Conservation (phyloP, 192 early-diverging fungal species). For the Backusella psychrophila region DNA sequence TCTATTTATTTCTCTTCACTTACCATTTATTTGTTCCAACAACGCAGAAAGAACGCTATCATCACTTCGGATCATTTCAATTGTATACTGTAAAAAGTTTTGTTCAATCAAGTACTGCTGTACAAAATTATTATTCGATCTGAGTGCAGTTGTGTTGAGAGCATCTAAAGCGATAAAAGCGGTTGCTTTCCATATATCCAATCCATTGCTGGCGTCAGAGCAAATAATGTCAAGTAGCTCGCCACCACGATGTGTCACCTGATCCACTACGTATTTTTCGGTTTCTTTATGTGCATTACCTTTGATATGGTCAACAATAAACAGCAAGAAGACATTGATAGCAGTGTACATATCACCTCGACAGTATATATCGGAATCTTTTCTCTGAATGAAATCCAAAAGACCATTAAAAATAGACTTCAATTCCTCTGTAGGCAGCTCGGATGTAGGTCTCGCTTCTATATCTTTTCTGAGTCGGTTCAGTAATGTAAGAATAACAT, state of each 20-base stretch:
- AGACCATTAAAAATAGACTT: conserved; percentile 7
- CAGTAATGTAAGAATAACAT: conserved; percentile 56
- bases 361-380: conserved; percentile 6
- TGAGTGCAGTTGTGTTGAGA: conserved; percentile 33
- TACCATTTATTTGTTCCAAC: conserved; percentile 7
- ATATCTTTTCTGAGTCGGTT: conserved; percentile 52
- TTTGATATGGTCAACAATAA: conserved; percentile 33
- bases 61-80: conserved; percentile 4
- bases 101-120: conserved; percentile 2
- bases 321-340: conserved; percentile 64
- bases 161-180: conserved; percentile 79
- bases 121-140: background rate
- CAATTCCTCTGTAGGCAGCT: conserved; percentile 1
- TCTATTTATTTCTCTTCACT: background rate
- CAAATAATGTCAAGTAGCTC: conserved; percentile 61
- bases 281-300: conserved; percentile 11
- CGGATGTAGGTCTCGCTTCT: conserved; percentile 10
- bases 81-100: background rate
- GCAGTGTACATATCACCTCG: conserved; percentile 82
- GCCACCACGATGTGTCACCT: conserved; percentile 58
- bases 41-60: background rate
- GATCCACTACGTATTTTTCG: conserved; percentile 47
- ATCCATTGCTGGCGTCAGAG: conserved; percentile 79
- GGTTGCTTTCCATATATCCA: conserved; percentile 80
- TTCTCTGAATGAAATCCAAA: conserved; percentile 2